A percentile compares a stretch with the other conserved stretches of the same genome.
Evolutionary conservation across 768 basidiomycete genomes (phyloP).

Genomic region (Lentinula sp.): DNA sequence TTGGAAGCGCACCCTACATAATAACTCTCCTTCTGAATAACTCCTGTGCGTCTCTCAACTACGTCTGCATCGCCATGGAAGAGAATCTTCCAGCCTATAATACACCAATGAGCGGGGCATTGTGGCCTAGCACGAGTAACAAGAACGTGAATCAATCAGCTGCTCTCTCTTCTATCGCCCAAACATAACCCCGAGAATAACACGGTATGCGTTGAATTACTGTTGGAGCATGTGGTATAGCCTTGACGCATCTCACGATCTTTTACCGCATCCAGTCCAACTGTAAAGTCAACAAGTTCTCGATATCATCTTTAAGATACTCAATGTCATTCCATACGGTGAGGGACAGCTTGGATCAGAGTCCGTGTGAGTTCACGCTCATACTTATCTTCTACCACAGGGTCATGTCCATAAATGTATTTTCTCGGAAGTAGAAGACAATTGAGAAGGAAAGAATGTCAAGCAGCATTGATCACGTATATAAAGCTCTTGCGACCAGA

Average conservation of each 20-base stretch:
- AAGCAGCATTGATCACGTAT: background rate
- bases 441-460: background rate
- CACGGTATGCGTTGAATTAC: background rate
- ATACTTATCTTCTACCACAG: background rate
- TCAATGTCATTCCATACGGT: background rate
- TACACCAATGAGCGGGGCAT: background rate
- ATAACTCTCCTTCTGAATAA: no score
- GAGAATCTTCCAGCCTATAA: no score
- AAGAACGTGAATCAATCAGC: background rate
- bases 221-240: background rate
- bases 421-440: background rate
- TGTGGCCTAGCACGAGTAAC: background rate
- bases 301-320: background rate
- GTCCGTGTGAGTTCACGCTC: background rate
- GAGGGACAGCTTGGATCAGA: background rate
- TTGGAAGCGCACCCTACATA: no score
- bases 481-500: background rate
- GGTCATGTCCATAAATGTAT: background rate
- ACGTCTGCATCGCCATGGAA: no score
- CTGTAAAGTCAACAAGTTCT: background rate
- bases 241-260: background rate
- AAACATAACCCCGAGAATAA: background rate
- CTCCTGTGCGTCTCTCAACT: no score
- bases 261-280: background rate
- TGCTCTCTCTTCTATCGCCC: background rate